Percentiles rank a stretch among this genome's conserved stretches.
phyloP scores from a whole-genome alignment of 1,139 yeast genomes.

The Candida sp. region DNA sequence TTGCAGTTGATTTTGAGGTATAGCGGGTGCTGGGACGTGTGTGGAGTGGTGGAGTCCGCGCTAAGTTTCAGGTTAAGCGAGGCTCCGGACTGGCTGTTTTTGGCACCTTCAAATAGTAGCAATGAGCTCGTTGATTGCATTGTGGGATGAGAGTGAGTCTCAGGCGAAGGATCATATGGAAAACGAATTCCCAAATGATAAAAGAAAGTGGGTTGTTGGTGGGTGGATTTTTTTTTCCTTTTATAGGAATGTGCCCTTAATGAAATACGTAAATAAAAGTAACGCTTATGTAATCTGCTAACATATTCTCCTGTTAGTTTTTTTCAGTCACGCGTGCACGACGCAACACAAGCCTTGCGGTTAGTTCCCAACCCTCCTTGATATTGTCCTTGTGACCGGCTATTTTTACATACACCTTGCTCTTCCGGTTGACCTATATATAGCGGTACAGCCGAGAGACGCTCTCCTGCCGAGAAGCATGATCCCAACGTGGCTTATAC shows the following conservation, averaged over 20 bases:
- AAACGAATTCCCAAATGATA: neutral
- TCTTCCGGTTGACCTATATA: too few relatives aligned
- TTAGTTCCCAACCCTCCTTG: too few relatives aligned
- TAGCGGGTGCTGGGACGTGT: slow-evolving; percentile 11
- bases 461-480: too few relatives aligned
- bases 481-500: too few relatives aligned
- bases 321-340: neutral
- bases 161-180: neutral
- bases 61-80: neutral
- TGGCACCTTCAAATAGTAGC: neutral
- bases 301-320: too few relatives aligned
- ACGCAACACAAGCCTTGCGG: neutral
- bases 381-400: too few relatives aligned
- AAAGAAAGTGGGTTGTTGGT: too few relatives aligned
- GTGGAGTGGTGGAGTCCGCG: neutral
- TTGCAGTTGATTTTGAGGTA: slow-evolving; percentile 37
- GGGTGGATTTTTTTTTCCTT: too few relatives aligned
- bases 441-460: too few relatives aligned
- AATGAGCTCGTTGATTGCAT: neutral
- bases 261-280: too few relatives aligned
- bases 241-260: too few relatives aligned
- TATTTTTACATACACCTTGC: too few relatives aligned
- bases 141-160: neutral
- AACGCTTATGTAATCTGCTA: neutral
- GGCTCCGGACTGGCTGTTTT: neutral